Percentiles rank a stretch among this genome's conserved stretches.
phyloP scores from a whole-genome alignment of 2,329 filamentous ascomycete genomes.

The Colletotrichum camelliae region DNA sequence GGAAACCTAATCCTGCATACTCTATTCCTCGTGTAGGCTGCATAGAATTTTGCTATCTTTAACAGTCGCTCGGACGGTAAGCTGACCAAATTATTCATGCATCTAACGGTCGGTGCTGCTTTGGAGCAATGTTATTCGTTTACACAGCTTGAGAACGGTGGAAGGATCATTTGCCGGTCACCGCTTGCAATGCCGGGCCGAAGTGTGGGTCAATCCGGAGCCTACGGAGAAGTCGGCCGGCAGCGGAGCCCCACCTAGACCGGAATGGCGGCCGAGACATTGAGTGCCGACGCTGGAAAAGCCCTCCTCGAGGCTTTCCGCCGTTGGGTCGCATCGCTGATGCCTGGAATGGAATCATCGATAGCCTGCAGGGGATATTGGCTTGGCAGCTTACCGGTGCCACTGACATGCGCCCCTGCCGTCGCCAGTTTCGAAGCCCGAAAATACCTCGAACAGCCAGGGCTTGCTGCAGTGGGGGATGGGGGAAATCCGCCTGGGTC shows the following conservation, averaged over 20 bases:
- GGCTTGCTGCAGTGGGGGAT: background rate
- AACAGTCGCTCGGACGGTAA: background rate
- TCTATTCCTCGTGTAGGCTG: background rate
- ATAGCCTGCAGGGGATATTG: background rate
- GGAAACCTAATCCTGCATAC: background rate
- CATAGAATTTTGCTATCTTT: background rate
- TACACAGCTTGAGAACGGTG: background rate
- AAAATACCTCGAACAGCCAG: background rate
- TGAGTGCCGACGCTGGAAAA: background rate
- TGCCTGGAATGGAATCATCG: background rate
- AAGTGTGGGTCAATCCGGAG: background rate
- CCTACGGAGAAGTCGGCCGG: fast-evolving
- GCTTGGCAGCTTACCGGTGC: constrained; percentile 8
- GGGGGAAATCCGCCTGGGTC: background rate
- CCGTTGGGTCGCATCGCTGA: background rate
- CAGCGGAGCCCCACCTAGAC: fast-evolving
- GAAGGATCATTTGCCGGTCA: background rate
- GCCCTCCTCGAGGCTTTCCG: background rate
- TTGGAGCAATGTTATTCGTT: background rate
- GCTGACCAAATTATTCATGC: background rate
- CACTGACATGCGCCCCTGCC: background rate
- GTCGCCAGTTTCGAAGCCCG: background rate
- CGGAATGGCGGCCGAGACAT: background rate
- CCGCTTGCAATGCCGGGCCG: background rate
- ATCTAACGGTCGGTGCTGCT: background rate